phyloP scores from a whole-genome alignment of 495 filamentous ascomycete species.

The Penicillium argentinense region DNA sequence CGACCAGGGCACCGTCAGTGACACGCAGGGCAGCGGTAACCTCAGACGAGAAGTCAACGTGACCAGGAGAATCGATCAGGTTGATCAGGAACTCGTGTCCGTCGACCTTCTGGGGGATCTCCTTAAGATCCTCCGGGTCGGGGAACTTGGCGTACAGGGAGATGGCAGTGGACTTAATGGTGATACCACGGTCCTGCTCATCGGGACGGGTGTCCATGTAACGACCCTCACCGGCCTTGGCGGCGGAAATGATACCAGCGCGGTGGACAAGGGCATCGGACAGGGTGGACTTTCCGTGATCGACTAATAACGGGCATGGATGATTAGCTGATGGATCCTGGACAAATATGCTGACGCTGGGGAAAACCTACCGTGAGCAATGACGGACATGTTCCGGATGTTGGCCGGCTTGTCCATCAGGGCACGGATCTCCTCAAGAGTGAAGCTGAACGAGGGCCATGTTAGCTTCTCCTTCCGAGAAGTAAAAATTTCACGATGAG shows the following conservation, averaged over 20 bases:
- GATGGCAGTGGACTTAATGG: conserved; percentile 99
- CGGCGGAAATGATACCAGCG: conserved; percentile 98
- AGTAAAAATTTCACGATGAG: too few relatives aligned
- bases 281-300: conserved; percentile 99
- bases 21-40: conserved; percentile 99
- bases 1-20: conserved; percentile 98
- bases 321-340: neutral
- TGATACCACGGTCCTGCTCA: conserved; percentile 99
- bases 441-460: conserved; percentile 77
- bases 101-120: conserved; percentile 83
- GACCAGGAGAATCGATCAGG: conserved; percentile 99
- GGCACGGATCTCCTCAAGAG: conserved; percentile 92
- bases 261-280: conserved; percentile 98
- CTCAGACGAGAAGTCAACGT: conserved; percentile 99
- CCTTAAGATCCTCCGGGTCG: conserved; percentile 87
- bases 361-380: conserved; percentile 79
- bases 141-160: conserved; percentile 88
- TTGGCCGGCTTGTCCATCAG: conserved; percentile 98
- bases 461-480: conserved; percentile 27
- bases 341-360: neutral
- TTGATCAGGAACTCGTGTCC: conserved; percentile 99
- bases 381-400: conserved; percentile 99
- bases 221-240: conserved; percentile 92
- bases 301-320: conserved; percentile 54
- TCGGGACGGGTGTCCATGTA: conserved; percentile 97